phyloP scores from a whole-genome alignment of 768 basidiomycete species.

The Lactarius deliciosus region DNA sequence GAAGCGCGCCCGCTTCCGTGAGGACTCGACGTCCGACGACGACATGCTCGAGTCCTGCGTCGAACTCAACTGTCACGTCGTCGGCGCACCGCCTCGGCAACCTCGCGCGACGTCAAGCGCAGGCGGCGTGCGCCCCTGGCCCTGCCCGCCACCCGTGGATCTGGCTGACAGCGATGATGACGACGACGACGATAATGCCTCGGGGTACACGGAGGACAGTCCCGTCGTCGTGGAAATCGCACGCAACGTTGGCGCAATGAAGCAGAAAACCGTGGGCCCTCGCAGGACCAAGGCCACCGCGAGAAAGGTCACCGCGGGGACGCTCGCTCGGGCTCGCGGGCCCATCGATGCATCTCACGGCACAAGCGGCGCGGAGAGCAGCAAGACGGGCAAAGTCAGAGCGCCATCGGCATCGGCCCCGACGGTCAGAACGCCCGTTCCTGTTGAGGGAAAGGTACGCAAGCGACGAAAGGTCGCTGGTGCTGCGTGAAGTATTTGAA shows the following conservation, averaged over 20 bases:
- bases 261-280: slow-evolving; percentile 24
- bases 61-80: slow-evolving; percentile 53
- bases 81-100: slow-evolving; percentile 28
- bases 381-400: slow-evolving; percentile 4
- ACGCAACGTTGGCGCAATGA: slow-evolving; percentile 25
- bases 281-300: slow-evolving; percentile 29
- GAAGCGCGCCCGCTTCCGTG: slow-evolving; percentile 76
- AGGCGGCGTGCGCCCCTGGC: slow-evolving; percentile 27
- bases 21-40: slow-evolving; percentile 63
- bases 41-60: slow-evolving; percentile 70
- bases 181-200: slow-evolving; percentile 33
- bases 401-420: too few species aligned
- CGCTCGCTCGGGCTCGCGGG: background rate
- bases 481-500: slow-evolving; percentile 3
- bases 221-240: slow-evolving; percentile 36
- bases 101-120: slow-evolving; percentile 20
- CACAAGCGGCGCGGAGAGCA: slow-evolving; percentile 11
- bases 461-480: slow-evolving; percentile 23
- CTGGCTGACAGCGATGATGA: slow-evolving; percentile 30
- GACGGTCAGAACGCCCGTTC: background rate
- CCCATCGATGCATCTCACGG: background rate
- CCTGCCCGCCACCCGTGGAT: slow-evolving; percentile 28
- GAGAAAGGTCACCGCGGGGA: slow-evolving; percentile 2
- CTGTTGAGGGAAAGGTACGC: slow-evolving; percentile 14
- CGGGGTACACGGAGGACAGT: slow-evolving; percentile 35